Percentiles rank a stretch among this genome's conserved stretches.
Conservation (phyloP, 352 stramenopile genomes). For the Globisporangium spiculum region DNA sequence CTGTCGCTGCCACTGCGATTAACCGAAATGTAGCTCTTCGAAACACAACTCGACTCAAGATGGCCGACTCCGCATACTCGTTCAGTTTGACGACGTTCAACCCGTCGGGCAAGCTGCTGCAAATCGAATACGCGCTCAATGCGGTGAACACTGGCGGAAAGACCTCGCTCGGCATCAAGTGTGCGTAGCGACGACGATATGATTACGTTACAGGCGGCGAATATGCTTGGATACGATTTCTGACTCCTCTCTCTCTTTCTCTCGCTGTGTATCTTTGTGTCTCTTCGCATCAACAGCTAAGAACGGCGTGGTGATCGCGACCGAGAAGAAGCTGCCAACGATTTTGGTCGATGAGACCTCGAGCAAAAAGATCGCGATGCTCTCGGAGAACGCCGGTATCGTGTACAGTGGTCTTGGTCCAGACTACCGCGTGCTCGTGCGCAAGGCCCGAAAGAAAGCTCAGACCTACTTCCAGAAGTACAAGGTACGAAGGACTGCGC, state of each 20-base stretch:
- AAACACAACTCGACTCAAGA: conserved; percentile 33
- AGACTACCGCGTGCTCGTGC: conserved; percentile 98
- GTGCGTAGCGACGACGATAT: conserved; percentile 30
- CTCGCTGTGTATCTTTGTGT: neutral
- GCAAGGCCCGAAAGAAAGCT: conserved; percentile 95
- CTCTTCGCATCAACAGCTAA: conserved; percentile 76
- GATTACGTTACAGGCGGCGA: neutral
- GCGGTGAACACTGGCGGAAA: conserved; percentile 97
- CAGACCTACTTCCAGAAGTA: conserved; percentile 96
- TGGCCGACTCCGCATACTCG: conserved; percentile 97
- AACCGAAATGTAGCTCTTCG: conserved; percentile 1
- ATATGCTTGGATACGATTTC: neutral
- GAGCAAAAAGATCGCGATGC: conserved; percentile 95
- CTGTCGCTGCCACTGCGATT: neutral
- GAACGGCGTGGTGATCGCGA: conserved; percentile 99
- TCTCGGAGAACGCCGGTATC: conserved; percentile 92
- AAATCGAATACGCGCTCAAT: conserved; percentile 99
- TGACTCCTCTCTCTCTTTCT: neutral
- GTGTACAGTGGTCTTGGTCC: conserved; percentile 98
- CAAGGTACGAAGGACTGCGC: conserved; percentile 35
- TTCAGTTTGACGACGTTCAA: conserved; percentile 99
- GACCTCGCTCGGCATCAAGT: conserved; percentile 97
- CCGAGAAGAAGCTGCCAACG: conserved; percentile 97
- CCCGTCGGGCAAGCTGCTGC: conserved; percentile 97
- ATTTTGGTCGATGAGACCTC: conserved; percentile 95